A percentile compares a stretch with the other conserved stretches of the same genome.
phyloP scores from a whole-genome alignment of 495 filamentous ascomycete species.

The Aspergillus egyptiacus region DNA sequence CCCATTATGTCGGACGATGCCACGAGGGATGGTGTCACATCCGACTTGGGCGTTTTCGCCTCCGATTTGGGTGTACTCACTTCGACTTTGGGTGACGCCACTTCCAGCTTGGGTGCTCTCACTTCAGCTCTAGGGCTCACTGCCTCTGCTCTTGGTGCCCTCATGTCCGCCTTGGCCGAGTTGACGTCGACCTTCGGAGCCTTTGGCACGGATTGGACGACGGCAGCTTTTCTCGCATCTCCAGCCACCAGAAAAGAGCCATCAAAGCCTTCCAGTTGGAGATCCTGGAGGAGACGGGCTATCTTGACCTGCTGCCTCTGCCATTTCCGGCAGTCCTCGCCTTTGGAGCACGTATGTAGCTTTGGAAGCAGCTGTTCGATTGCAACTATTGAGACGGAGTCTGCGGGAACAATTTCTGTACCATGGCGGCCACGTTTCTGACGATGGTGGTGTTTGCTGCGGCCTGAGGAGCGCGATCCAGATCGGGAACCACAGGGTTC shows the following conservation, averaged over 20 bases:
- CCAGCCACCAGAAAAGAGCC: slow-evolving; percentile 47
- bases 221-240: slow-evolving; percentile 64
- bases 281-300: slow-evolving; percentile 15
- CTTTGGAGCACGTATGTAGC: slow-evolving; percentile 81
- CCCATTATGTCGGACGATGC: slow-evolving; percentile 89
- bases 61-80: slow-evolving; percentile 21
- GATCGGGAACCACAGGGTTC: slow-evolving; percentile 30
- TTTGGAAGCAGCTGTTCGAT: slow-evolving; percentile 86
- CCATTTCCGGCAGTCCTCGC: slow-evolving; percentile 77
- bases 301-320: slow-evolving; percentile 9
- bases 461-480: slow-evolving; percentile 3
- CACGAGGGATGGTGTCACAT: slow-evolving; percentile 61
- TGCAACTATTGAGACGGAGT: slow-evolving; percentile 84
- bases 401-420: slow-evolving; percentile 65
- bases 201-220: slow-evolving; percentile 39
- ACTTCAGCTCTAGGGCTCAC: not conserved
- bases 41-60: slow-evolving; percentile 29
- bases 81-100: slow-evolving; percentile 45
- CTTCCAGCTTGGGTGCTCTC: not conserved
- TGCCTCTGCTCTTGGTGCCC: not conserved
- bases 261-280: slow-evolving; percentile 14
- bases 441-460: slow-evolving; percentile 23
- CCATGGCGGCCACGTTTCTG: slow-evolving; percentile 35
- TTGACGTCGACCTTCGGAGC: not conserved
- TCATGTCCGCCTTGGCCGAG: too few relatives aligned